phyloP scores from a whole-genome alignment of 139 green algal genomes.

The Ettlia oleoabundans region DNA sequence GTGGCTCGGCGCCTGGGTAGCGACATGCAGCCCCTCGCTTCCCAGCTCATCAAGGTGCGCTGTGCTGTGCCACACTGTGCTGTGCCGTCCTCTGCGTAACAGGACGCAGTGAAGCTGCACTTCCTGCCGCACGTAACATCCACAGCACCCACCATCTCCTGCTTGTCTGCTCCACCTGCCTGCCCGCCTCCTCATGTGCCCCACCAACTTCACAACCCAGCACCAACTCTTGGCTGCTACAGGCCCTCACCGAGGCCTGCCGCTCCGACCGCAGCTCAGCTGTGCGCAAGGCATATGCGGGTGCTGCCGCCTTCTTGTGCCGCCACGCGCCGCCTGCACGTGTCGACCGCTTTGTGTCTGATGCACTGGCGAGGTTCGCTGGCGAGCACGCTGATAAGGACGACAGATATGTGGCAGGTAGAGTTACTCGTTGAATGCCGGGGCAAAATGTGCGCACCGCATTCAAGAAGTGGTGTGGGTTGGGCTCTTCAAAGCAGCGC shows the following conservation, averaged over 20 bases:
- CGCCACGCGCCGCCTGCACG: constrained; percentile 61
- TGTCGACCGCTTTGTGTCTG: constrained; percentile 63
- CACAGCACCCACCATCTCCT: neutral
- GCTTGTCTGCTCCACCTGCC: neutral
- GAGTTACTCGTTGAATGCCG: no score
- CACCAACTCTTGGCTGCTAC: constrained; percentile 16
- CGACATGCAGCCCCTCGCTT: constrained; percentile 39
- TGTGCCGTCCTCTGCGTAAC: neutral
- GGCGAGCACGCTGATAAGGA: constrained; percentile 20
- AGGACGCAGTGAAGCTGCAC: neutral
- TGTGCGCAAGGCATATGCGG: constrained; percentile 74
- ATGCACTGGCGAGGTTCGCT: constrained; percentile 58
- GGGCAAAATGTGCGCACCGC: no score
- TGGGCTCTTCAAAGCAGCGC: no score
- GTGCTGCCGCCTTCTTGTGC: constrained; percentile 63
- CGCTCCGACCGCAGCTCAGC: constrained; percentile 65
- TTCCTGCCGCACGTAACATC: no score
- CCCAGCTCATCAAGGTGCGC: constrained; percentile 49
- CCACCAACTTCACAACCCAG: neutral
- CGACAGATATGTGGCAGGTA: constrained; percentile 45
- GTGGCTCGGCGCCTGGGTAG: constrained; percentile 52
- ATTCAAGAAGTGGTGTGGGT: no score
- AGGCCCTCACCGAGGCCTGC: constrained; percentile 47
- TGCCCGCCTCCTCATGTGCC: neutral
- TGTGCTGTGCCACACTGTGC: neutral